phyloP scores from a whole-genome alignment of 2,329 filamentous ascomycete species.

The Penicillium palitans region DNA sequence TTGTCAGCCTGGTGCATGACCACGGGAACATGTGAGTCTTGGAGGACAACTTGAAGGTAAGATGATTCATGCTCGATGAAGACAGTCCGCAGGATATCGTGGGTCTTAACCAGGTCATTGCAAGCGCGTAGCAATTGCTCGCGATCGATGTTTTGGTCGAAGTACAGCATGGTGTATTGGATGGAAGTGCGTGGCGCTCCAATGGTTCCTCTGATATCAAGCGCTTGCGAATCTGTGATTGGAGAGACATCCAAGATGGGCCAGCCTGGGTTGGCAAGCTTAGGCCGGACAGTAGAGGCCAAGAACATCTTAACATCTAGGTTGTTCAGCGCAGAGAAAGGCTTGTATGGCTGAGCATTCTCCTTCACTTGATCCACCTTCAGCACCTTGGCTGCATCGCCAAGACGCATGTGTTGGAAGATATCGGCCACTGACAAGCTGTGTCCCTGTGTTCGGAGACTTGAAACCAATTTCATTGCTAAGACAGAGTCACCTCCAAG shows the following conservation, averaged over 20 bases:
- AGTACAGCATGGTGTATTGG: constrained; percentile 64
- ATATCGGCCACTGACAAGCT: constrained; percentile 52
- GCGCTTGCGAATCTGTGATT: constrained; percentile 57
- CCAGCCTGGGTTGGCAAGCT: constrained; percentile 51
- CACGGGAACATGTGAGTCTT: constrained; percentile 50
- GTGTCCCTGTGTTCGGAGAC: constrained; percentile 45
- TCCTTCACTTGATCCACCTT: constrained; percentile 37
- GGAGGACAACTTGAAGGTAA: constrained; percentile 57
- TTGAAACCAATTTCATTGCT: constrained; percentile 58
- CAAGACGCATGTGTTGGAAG: constrained; percentile 48
- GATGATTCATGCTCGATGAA: constrained; percentile 55
- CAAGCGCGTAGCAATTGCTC: constrained; percentile 45
- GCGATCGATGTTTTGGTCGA: constrained; percentile 52
- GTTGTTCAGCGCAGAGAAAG: constrained; percentile 53
- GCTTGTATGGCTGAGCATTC: constrained; percentile 35
- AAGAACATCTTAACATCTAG: constrained; percentile 46
- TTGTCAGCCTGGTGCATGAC: constrained; percentile 50
- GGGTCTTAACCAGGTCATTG: constrained; percentile 53
- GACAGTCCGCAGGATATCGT: constrained; percentile 65
- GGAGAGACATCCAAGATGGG: constrained; percentile 58
- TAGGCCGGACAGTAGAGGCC: constrained; percentile 48
- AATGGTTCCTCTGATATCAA: constrained; percentile 61
- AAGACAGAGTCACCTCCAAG: constrained; percentile 62
- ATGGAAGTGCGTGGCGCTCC: constrained; percentile 61
- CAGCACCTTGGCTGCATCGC: constrained; percentile 56